Evolutionary conservation across 2,329 filamentous ascomycete species (phyloP).

Genomic region (Escovopsis weberi): DNA sequence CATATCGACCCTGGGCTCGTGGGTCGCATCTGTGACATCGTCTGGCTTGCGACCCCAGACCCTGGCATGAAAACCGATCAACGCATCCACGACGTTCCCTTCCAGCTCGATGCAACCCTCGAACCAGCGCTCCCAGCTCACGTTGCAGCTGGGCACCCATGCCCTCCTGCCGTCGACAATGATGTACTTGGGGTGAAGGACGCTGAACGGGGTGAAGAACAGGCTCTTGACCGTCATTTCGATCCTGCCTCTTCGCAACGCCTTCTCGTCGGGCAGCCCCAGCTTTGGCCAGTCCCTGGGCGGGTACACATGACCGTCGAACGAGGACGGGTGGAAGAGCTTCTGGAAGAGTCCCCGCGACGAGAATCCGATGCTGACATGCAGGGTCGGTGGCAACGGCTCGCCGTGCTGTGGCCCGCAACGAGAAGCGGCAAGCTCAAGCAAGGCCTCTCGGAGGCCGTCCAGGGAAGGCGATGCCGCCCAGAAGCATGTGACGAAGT

Average conservation of each 20-base stretch:
- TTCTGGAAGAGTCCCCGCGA: slow-evolving; percentile 61
- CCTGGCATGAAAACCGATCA: slow-evolving; percentile 49
- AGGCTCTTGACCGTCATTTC: slow-evolving; percentile 60
- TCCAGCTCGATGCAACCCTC: slow-evolving; percentile 58
- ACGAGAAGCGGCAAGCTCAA: slow-evolving; percentile 37
- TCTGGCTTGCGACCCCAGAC: slow-evolving; percentile 43
- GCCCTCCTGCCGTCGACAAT: slow-evolving; percentile 53
- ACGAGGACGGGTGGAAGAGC: slow-evolving; percentile 53
- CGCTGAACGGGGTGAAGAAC: slow-evolving; percentile 66
- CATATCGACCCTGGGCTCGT: neutral
- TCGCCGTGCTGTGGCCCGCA: slow-evolving; percentile 9
- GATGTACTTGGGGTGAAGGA: slow-evolving; percentile 81
- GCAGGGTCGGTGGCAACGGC: slow-evolving; percentile 23
- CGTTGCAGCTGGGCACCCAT: slow-evolving; percentile 66
- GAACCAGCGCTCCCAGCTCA: slow-evolving; percentile 81
- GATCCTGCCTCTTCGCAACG: slow-evolving; percentile 41
- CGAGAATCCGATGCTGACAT: slow-evolving; percentile 63
- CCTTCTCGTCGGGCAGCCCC: slow-evolving; percentile 43
- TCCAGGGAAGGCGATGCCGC: slow-evolving; percentile 48
- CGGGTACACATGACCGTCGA: slow-evolving; percentile 46
- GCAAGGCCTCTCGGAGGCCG: slow-evolving; percentile 41
- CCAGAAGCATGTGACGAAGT: slow-evolving; percentile 77
- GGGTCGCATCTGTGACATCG: neutral
- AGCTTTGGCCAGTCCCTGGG: slow-evolving; percentile 46
- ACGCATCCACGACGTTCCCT: slow-evolving; percentile 44